Conservation (phyloP, 116 monocot genomes). For the Zostera marina region DNA sequence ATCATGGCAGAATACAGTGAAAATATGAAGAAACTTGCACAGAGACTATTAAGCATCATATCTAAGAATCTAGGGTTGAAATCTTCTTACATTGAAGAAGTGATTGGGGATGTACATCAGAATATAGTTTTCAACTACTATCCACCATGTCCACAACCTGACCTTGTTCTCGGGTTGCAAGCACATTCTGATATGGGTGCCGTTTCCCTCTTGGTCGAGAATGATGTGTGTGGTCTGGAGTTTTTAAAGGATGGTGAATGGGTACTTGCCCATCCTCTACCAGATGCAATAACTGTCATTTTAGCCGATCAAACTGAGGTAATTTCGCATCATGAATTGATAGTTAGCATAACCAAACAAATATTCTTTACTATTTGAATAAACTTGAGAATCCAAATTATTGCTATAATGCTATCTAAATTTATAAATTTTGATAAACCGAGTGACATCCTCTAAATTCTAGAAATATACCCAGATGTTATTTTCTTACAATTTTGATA, state of each 20-base stretch:
- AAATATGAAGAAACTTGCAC: slow-evolving; percentile 63
- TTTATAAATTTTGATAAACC: background rate
- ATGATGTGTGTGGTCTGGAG: slow-evolving; percentile 93
- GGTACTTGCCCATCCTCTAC: slow-evolving; percentile 41
- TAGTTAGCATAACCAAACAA: background rate
- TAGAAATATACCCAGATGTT: too few relatives aligned
- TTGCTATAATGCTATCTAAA: background rate
- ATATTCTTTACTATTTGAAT: background rate
- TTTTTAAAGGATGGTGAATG: slow-evolving; percentile 71
- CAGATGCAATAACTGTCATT: slow-evolving; percentile 62
- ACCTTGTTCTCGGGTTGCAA: slow-evolving; percentile 91
- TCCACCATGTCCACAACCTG: slow-evolving; percentile 87
- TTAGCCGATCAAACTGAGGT: slow-evolving; percentile 94
- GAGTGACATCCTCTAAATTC: too few relatives aligned
- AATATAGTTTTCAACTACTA: slow-evolving; percentile 92
- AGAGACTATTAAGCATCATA: slow-evolving; percentile 44
- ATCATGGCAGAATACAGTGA: slow-evolving; percentile 59
- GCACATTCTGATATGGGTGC: slow-evolving; percentile 95
- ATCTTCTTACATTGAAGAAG: slow-evolving; percentile 50
- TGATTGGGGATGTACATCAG: slow-evolving; percentile 77
- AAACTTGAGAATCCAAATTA: background rate
- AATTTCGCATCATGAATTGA: background rate
- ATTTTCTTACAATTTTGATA: too few relatives aligned
- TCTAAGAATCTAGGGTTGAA: slow-evolving; percentile 50
- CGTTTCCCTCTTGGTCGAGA: slow-evolving; percentile 80